Percentiles rank a stretch among this genome's conserved stretches.
Evolutionary conservation across 2,329 filamentous ascomycete genomes (phyloP).

Genomic region (Aspergillus sp.): DNA sequence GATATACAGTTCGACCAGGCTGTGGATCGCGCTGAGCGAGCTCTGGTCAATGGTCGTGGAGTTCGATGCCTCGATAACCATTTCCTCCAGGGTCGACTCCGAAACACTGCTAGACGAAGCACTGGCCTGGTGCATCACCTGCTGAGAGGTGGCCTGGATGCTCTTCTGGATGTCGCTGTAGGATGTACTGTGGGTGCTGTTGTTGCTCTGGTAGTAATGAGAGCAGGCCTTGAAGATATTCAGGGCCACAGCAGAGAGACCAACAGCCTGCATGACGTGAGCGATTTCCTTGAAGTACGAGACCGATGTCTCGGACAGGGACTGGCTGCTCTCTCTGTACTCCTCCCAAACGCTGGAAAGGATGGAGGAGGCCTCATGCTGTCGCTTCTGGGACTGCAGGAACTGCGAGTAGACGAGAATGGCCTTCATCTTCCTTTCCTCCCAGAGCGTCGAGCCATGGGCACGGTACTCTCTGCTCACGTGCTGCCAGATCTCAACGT

Average conservation of each 20-base stretch:
- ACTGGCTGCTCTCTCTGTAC: constrained; percentile 36
- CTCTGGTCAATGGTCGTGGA: constrained; percentile 30
- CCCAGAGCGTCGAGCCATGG: constrained; percentile 38
- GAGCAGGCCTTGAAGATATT: constrained; percentile 40
- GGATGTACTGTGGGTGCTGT: constrained; percentile 20
- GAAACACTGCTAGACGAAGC: constrained; percentile 32
- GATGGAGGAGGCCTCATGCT: constrained; percentile 39
- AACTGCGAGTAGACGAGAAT: constrained; percentile 42
- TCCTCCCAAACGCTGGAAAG: constrained; percentile 43
- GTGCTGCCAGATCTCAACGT: constrained; percentile 46
- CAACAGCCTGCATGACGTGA: constrained; percentile 40
- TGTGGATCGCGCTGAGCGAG: constrained; percentile 36
- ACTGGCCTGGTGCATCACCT: constrained; percentile 34
- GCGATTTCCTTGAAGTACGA: constrained; percentile 36
- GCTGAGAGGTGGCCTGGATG: constrained; percentile 35
- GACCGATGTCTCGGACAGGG: constrained; percentile 31
- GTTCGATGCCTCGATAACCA: constrained; percentile 31
- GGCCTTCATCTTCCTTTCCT: constrained; percentile 41
- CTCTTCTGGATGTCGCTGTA: constrained; percentile 39
- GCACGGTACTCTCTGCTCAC: constrained; percentile 40
- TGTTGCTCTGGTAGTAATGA: constrained; percentile 14
- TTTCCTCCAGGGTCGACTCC: constrained; percentile 37
- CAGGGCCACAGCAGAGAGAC: constrained; percentile 38
- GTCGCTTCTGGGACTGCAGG: constrained; percentile 39
- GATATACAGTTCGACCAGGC: constrained; percentile 36